A percentile compares a stretch with the other conserved stretches of the same genome.
These are phyloP conservation scores for Neonectria sp. DNA, from an alignment of 2,329 filamentous ascomycete species.

Conservation along the genomic window DNA sequence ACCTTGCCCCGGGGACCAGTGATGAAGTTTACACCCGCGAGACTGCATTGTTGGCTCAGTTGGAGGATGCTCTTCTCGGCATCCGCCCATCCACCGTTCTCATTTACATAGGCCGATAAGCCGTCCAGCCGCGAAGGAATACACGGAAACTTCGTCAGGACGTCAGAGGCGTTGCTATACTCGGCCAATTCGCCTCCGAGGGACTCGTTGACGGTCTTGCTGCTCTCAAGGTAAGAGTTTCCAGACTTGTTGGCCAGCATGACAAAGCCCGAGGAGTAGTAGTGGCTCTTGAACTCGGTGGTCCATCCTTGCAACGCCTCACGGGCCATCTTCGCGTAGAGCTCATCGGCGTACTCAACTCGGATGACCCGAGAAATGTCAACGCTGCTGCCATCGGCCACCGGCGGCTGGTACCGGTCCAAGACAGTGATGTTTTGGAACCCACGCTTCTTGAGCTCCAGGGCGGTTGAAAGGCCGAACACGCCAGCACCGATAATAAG, in stretches of 20 bases:
- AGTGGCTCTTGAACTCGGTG: conserved; percentile 48
- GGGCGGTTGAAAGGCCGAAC: conserved; percentile 66
- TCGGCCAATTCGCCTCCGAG: conserved; percentile 41
- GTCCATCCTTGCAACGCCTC: conserved; percentile 49
- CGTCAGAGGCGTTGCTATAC: conserved; percentile 43
- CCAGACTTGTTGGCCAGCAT: conserved; percentile 45
- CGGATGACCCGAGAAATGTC: conserved; percentile 59
- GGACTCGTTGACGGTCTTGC: conserved; percentile 26
- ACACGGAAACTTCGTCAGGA: conserved; percentile 35
- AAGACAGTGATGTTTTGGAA: conserved; percentile 64
- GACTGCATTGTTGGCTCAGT: conserved; percentile 46
- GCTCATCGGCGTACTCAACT: conserved; percentile 74
- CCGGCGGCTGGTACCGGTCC: conserved; percentile 57
- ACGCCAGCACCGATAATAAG: conserved; percentile 63
- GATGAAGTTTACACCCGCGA: conserved; percentile 50
- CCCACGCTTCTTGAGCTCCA: conserved; percentile 60
- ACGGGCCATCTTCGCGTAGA: conserved; percentile 72
- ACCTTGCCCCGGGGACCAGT: conserved; percentile 50
- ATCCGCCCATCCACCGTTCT: conserved; percentile 52
- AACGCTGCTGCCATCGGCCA: conserved; percentile 57
- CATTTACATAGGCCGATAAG: conserved; percentile 48
- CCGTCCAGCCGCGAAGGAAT: conserved; percentile 44
- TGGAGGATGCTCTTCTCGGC: conserved; percentile 47
- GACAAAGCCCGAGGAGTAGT: conserved; percentile 51
- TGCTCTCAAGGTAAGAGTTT: conserved; percentile 43